A percentile compares a stretch with the other conserved stretches of the same genome.
These are phyloP conservation scores for Fusarium protoensiforme DNA, from an alignment of 2,329 filamentous ascomycete species.

Conservation along the genomic window DNA sequence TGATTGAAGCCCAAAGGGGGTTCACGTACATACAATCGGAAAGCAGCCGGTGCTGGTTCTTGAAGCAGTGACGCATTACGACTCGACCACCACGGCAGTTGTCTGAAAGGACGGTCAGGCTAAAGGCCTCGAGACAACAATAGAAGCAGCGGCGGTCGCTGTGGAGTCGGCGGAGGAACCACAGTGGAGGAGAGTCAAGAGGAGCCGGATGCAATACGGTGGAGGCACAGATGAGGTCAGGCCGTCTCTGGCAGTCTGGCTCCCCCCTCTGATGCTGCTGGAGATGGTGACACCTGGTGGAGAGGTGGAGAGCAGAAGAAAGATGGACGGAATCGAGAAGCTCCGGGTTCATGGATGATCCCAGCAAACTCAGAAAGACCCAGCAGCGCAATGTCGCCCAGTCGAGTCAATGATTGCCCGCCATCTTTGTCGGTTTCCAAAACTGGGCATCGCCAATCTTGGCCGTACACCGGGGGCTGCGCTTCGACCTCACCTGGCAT, in stretches of 20 bases:
- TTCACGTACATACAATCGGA: neutral
- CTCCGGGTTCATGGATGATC: constrained; percentile 29
- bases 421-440: constrained; percentile 24
- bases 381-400: neutral
- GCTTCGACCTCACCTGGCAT: constrained; percentile 16
- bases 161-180: constrained; percentile 32
- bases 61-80: constrained; percentile 14
- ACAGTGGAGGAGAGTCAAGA: constrained; percentile 27
- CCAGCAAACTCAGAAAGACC: constrained; percentile 19
- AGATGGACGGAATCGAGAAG: constrained; percentile 35
- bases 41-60: constrained; percentile 1
- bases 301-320: constrained; percentile 25
- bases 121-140: constrained; percentile 37
- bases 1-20: constrained; percentile 7
- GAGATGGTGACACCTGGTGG: constrained; percentile 11
- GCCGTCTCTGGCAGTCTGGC: constrained; percentile 15
- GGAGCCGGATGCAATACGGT: constrained; percentile 23
- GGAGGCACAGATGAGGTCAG: constrained; percentile 31
- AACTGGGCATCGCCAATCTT: constrained; percentile 37
- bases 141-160: constrained; percentile 16
- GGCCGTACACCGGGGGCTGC: constrained; percentile 18
- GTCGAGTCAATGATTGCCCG: constrained; percentile 1
- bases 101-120: constrained; percentile 33
- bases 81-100: constrained; percentile 30
- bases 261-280: neutral